Conservation (phyloP, 148 eudicot species). For the Vaccinium vitisidaea region DNA sequence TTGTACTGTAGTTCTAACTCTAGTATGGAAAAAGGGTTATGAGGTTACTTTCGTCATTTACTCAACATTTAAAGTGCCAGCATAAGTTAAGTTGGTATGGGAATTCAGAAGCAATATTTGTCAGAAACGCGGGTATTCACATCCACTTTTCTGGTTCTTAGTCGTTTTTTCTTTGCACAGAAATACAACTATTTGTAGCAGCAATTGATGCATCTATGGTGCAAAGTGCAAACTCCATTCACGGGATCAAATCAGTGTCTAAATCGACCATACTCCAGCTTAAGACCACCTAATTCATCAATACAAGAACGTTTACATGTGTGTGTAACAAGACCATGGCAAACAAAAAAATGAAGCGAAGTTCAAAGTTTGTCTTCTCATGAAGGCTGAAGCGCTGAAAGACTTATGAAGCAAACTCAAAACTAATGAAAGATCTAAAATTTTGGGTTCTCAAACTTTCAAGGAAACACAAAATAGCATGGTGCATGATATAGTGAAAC, state of each 20-base stretch:
- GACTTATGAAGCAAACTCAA: neutral
- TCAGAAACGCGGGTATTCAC: neutral
- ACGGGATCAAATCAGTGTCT: neutral
- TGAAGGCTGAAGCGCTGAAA: neutral
- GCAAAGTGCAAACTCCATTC: neutral
- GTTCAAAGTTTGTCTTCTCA: neutral
- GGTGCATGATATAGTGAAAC: neutral
- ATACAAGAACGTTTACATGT: neutral
- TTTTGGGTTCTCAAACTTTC: neutral
- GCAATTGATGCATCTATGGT: neutral
- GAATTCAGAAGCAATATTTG: too few relatives aligned
- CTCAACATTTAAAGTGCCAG: too few relatives aligned
- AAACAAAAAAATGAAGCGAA: neutral
- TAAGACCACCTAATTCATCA: neutral
- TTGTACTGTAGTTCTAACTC: too few relatives aligned
- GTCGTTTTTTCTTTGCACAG: neutral
- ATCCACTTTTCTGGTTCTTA: neutral
- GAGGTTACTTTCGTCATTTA: too few relatives aligned
- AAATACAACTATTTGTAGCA: neutral
- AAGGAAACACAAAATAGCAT: neutral
- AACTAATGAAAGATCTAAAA: neutral
- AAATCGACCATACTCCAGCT: neutral
- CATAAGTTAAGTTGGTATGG: too few relatives aligned
- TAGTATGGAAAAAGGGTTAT: too few relatives aligned
- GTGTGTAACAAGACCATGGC: neutral